phyloP scores from a whole-genome alignment of 331 rosid species.

The Acacia concinna region DNA sequence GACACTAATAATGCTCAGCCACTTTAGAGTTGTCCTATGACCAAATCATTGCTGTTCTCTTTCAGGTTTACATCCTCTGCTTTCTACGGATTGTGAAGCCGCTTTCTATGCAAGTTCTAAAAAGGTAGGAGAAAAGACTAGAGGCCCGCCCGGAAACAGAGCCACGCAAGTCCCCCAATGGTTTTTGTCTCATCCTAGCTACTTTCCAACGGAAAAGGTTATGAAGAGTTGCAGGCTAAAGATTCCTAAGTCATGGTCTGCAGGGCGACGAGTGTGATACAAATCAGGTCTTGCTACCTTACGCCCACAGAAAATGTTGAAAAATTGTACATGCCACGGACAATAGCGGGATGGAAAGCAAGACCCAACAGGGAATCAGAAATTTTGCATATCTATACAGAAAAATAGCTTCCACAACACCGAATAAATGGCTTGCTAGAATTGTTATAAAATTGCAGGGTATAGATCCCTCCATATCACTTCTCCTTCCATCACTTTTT shows the following conservation, averaged over 20 bases:
- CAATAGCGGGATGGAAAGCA: background rate
- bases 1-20: slow-evolving; percentile 9
- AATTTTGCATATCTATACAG: background rate
- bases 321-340: background rate
- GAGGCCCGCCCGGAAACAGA: background rate
- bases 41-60: background rate
- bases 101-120: background rate
- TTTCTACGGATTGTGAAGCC: background rate
- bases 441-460: background rate
- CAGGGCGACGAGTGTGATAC: background rate
- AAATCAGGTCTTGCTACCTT: background rate
- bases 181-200: background rate
- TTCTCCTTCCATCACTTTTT: background rate
- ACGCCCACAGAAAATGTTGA: background rate
- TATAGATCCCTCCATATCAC: background rate
- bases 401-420: background rate
- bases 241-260: background rate
- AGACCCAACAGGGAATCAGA: background rate
- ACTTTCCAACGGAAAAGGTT: background rate
- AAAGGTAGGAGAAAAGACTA: background rate
- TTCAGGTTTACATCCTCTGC: background rate
- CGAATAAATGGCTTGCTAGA: background rate
- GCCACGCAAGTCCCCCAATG: background rate
- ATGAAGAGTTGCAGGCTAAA: background rate
- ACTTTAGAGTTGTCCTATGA: slow-evolving; percentile 24